A percentile compares a stretch with the other conserved stretches of the same genome.
These are phyloP conservation scores for Syzygium grande DNA, from an alignment of 345 rosid genomes.

Conservation along the genomic window DNA sequence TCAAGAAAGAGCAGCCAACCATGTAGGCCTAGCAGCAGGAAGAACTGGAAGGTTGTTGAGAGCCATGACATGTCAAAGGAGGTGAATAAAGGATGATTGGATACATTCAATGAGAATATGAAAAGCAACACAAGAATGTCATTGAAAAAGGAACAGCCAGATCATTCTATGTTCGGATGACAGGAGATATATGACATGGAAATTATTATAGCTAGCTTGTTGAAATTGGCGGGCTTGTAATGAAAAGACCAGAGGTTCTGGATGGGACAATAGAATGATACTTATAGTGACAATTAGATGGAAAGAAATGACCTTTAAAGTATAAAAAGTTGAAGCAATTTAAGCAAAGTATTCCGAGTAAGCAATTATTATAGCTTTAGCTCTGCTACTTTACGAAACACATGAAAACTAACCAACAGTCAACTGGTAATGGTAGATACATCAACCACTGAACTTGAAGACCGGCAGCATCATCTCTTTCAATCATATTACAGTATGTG, in stretches of 20 bases:
- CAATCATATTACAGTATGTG: background rate
- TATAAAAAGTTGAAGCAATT: background rate
- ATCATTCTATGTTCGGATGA: background rate
- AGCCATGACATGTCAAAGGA: background rate
- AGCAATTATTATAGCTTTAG: background rate
- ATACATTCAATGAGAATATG: background rate
- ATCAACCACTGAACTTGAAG: background rate
- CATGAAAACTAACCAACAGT: background rate
- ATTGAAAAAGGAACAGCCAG: background rate
- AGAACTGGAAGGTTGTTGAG: background rate
- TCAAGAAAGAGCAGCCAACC: background rate
- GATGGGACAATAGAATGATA: background rate
- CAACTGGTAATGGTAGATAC: background rate
- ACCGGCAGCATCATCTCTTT: background rate
- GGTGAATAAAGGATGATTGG: background rate
- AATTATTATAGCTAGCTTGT: background rate
- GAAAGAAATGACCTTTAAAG: background rate
- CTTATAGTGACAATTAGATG: background rate
- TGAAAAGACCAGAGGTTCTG: background rate
- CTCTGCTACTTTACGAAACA: background rate
- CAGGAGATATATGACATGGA: background rate
- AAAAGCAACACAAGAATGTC: background rate
- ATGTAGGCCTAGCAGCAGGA: background rate
- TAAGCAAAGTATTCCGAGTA: background rate
- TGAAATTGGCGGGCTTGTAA: background rate